These are phyloP conservation scores for Phanerochaete sordida DNA, from an alignment of 768 basidiomycete genomes.

Conservation along the genomic window DNA sequence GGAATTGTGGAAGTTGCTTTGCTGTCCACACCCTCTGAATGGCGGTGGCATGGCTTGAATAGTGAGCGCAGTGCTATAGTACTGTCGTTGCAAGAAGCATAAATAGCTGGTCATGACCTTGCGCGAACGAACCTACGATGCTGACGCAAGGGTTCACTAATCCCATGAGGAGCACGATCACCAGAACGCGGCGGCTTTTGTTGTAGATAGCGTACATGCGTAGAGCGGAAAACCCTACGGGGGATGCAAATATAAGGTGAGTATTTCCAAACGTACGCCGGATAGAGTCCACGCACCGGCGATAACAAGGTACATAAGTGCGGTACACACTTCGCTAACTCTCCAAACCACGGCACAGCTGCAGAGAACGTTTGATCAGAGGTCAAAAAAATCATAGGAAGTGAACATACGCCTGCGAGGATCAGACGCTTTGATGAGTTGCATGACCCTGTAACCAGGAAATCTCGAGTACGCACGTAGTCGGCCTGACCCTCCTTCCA, in stretches of 20 bases:
- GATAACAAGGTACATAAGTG: slow-evolving; percentile 2
- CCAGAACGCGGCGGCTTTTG: background rate
- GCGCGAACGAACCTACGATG: background rate
- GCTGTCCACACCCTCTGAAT: slow-evolving; percentile 2
- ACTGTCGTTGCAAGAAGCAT: no score
- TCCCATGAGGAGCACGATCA: background rate
- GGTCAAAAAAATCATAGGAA: background rate
- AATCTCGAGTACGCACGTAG: background rate
- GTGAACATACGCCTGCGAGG: background rate
- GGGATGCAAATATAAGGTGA: background rate
- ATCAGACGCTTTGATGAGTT: background rate
- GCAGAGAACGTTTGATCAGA: background rate
- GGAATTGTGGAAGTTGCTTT: background rate
- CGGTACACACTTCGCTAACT: slow-evolving; percentile 1
- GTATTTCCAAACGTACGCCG: background rate
- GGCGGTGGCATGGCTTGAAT: slow-evolving; percentile 3
- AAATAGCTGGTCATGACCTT: no score
- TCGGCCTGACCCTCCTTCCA: background rate
- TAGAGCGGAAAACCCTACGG: background rate
- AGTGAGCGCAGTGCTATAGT: background rate
- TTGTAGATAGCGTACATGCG: slow-evolving; percentile 7
- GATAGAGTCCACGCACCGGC: background rate
- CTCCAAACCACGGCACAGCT: slow-evolving; percentile 2
- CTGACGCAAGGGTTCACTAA: slow-evolving; percentile 3
- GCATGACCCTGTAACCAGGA: background rate